These are phyloP conservation scores for Acacia acuminata DNA, from an alignment of 306 rosid genomes.

Conservation along the genomic window DNA sequence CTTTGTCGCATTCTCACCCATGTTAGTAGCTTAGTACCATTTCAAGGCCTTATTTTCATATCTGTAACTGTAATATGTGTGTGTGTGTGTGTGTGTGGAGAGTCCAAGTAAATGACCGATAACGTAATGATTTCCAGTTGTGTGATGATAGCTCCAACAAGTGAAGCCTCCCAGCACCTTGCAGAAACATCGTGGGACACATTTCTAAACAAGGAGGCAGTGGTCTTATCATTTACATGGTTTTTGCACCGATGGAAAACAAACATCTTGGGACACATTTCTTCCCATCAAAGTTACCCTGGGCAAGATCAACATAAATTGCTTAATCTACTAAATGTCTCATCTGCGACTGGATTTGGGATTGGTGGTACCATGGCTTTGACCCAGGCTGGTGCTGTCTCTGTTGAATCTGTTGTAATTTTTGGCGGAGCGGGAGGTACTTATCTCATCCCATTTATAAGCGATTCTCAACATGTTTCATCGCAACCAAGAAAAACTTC, in stretches of 20 bases:
- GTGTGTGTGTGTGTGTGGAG: accelerated
- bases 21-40: conserved; percentile 53
- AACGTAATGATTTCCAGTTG: neutral
- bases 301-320: too few relatives aligned
- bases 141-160: neutral
- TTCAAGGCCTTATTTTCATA: neutral
- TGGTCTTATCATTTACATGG: neutral
- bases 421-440: neutral
- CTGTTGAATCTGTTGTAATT: too few relatives aligned
- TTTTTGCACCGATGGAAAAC: neutral
- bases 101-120: neutral
- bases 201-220: neutral
- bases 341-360: too few relatives aligned
- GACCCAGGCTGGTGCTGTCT: too few relatives aligned
- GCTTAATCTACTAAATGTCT: too few relatives aligned
- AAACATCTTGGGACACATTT: too few relatives aligned
- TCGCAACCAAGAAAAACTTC: too few relatives aligned
- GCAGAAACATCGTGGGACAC: too few relatives aligned
- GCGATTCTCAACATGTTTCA: too few relatives aligned
- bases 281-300: too few relatives aligned
- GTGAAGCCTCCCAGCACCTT: neutral
- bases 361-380: too few relatives aligned
- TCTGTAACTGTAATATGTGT: neutral
- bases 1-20: conserved; percentile 78
- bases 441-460: too few relatives aligned